Evolutionary conservation across 805 yeast species (phyloP).

Genomic region (Wickerhamiella australiensis): DNA sequence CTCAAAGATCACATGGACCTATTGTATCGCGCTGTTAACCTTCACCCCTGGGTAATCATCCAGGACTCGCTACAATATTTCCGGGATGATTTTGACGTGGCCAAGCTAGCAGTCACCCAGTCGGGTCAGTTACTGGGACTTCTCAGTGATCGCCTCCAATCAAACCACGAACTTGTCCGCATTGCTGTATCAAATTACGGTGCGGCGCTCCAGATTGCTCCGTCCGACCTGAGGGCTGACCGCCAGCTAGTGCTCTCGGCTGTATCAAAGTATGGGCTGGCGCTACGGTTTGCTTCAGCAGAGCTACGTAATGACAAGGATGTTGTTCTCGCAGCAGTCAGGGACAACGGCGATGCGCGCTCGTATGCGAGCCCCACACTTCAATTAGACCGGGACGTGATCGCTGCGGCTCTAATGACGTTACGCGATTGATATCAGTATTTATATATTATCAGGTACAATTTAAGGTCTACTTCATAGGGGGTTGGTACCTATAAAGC

Average conservation of each 20-base stretch:
- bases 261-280: constrained; percentile 2
- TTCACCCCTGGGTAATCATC: constrained; percentile 2
- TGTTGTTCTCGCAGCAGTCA: constrained; percentile 7
- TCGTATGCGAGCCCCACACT: background rate
- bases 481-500: background rate
- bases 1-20: background rate
- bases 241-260: constrained; percentile 3
- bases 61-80: background rate
- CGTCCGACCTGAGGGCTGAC: background rate
- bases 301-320: constrained; percentile 1
- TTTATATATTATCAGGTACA: background rate
- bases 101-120: background rate
- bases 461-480: background rate
- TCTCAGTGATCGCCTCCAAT: background rate
- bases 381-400: background rate
- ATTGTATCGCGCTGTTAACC: background rate
- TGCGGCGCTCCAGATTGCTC: constrained; percentile 2
- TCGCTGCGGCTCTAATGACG: constrained; percentile 2
- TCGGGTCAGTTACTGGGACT: constrained; percentile 5
- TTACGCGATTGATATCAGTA: background rate
- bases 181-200: constrained; percentile 1
- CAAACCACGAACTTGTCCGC: background rate
- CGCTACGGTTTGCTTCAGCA: constrained; percentile 3
- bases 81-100: background rate
- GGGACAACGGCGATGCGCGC: constrained; percentile 1